phyloP scores from a whole-genome alignment of 1,139 yeast genomes.

The Fermentozyma sake region DNA sequence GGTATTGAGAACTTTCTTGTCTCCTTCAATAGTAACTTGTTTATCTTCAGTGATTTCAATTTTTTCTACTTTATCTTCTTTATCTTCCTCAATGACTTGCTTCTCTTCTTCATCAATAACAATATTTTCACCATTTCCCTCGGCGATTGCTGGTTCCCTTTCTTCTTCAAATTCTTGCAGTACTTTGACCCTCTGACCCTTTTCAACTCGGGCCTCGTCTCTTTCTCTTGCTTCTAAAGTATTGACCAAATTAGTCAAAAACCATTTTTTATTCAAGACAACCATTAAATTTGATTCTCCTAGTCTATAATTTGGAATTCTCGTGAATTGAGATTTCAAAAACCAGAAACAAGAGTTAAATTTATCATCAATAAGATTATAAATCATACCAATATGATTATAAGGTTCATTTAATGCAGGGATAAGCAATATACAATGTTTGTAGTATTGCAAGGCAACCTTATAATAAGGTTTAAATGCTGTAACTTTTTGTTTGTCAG shows the following conservation, averaged over 20 bases:
- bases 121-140: too few species aligned
- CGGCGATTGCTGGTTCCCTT: too few species aligned
- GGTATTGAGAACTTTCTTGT: too few species aligned
- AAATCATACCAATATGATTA: slow-evolving; percentile 60
- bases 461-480: slow-evolving; percentile 19
- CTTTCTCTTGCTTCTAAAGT: slow-evolving; percentile 7
- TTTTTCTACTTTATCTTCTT: not conserved
- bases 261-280: slow-evolving; percentile 29
- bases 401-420: slow-evolving; percentile 69
- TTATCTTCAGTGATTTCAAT: not conserved
- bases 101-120: too few species aligned
- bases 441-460: slow-evolving; percentile 44
- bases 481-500: slow-evolving; percentile 27
- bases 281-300: slow-evolving; percentile 38
- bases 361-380: slow-evolving; percentile 33
- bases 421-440: slow-evolving; percentile 47
- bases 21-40: too few species aligned
- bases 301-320: slow-evolving; percentile 41
- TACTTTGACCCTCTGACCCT: too few species aligned
- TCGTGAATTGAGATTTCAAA: slow-evolving; percentile 53
- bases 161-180: slow-evolving; percentile 1
- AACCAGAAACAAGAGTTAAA: slow-evolving; percentile 43
- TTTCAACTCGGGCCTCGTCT: too few species aligned
- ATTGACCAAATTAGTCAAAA: slow-evolving; percentile 20
- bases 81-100: slow-evolving; percentile 9